Evolutionary conservation across 306 rosid species (phyloP), one percentile per base, ranked within the genome.

Genomic region (Quercus berberidifolia): DNA sequence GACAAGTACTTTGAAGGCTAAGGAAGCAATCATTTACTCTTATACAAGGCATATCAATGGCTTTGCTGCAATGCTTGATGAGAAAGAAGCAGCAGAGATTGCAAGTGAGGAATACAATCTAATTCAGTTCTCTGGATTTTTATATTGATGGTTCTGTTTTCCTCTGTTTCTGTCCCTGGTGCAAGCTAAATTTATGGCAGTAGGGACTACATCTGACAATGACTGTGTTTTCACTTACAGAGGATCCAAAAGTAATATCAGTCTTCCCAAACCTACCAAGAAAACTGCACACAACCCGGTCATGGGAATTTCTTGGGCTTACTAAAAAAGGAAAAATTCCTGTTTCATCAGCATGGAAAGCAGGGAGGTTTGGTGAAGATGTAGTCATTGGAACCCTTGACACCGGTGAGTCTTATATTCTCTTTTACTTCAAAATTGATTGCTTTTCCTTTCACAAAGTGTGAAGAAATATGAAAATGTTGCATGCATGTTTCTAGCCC

Each of bases 1-100:
- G 18, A 25, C 25, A 25, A 93, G 98, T 82, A 5, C 60, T 0
- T 79, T 87, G 17, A 81, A 75, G 71, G 93, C 94, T 13, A 74
- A 82, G 51, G 85, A 87, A 0, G 77, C 95, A 20, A 86, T 93
- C 2, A 82, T 90, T 55, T 91, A 93, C 79, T 91, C 98, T 3
- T 93, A 93, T 30, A 87, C 31, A 9, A 80, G 76, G 74, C 11
- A 83, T 18, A 87, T 93, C 31, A 93, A 93, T 71, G 98, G 97
- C 4, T 93, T 93, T 54, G 98, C 97, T 1, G 97, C 95, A 18
- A 14, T 86, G 11, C 88, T 93, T 52, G 87, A 90, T 2, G 92
- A 91, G 4, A 74, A 87, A 63, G 86, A 85, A 73, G 97, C 86
- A 4, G 73, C 74, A 0, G 67, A 19, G 63, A 67, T 91, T 75